A percentile compares a stretch with the other conserved stretches of the same genome.
Conservation (phyloP, 179 eudicot genomes). For the Pouteria campechiana region DNA sequence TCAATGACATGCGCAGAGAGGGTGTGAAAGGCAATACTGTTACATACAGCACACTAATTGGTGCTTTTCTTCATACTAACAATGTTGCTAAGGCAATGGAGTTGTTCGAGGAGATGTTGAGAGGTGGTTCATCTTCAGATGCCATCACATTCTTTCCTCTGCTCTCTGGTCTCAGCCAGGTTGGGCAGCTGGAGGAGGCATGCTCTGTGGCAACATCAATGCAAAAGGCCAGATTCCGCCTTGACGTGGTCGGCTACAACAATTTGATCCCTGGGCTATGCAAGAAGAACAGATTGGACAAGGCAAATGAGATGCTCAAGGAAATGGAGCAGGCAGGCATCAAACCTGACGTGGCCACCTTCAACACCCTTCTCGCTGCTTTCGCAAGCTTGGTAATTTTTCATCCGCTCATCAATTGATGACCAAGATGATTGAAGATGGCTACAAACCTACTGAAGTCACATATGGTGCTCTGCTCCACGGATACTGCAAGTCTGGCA, state of each 20-base stretch:
- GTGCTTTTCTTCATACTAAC: conserved; percentile 56
- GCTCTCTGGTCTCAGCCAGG: conserved; percentile 56
- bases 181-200: conserved; percentile 64
- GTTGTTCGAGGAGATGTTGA: conserved; percentile 53
- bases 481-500: conserved; percentile 37
- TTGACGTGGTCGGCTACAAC: conserved; percentile 63
- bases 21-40: conserved; percentile 47
- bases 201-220: conserved; percentile 25
- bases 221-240: conserved; percentile 50
- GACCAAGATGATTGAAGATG: conserved; percentile 41
- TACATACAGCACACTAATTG: conserved; percentile 51
- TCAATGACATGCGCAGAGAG: conserved; percentile 38
- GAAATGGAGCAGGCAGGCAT: conserved; percentile 49
- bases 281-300: conserved; percentile 39
- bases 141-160: conserved; percentile 49
- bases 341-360: conserved; percentile 55
- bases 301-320: conserved; percentile 40
- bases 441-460: conserved; percentile 43
- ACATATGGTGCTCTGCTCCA: conserved; percentile 63
- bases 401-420: conserved; percentile 31
- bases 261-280: conserved; percentile 59
- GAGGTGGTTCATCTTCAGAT: conserved; percentile 36
- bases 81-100: conserved; percentile 55
- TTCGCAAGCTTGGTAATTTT: conserved; percentile 47
- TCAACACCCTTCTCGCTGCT: conserved; percentile 55